Evolutionary conservation across 805 yeast genomes (phyloP).

Genomic region (Jamesozyma gamospora): DNA sequence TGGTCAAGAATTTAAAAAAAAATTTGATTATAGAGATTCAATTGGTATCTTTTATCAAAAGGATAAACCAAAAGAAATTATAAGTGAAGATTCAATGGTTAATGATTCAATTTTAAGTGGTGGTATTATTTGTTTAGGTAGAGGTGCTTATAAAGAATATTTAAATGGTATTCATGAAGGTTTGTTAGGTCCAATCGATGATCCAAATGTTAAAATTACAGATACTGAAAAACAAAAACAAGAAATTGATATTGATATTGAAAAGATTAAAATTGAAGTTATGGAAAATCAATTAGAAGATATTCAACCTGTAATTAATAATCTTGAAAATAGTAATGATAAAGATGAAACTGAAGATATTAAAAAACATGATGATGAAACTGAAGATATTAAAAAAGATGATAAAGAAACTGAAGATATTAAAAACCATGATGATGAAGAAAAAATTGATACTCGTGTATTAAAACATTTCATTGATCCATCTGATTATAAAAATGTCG

Average conservation of each 20-base stretch:
- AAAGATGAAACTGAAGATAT: conserved; percentile 7
- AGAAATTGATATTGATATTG: background rate
- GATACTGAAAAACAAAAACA: conserved; percentile 8
- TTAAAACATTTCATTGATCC: conserved; percentile 56
- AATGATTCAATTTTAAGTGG: conserved; percentile 46
- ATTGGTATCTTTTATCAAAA: conserved; percentile 48
- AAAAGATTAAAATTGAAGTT: background rate
- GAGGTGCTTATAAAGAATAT: conserved; percentile 95
- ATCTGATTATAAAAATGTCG: conserved; percentile 43
- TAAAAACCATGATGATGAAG: conserved; percentile 5
- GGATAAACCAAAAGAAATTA: conserved; percentile 20
- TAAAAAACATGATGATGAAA: conserved; percentile 5
- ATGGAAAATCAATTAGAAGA: conserved; percentile 2
- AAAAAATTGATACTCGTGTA: conserved; percentile 21
- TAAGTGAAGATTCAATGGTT: conserved; percentile 40
- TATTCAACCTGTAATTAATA: background rate
- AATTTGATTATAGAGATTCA: conserved; percentile 36
- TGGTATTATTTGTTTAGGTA: conserved; percentile 84
- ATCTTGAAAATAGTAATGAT: background rate
- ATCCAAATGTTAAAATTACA: conserved; percentile 27
- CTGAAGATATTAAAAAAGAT: conserved; percentile 2
- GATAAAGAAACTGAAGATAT: conserved; percentile 7
- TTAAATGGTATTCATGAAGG: conserved; percentile 90
- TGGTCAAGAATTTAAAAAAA: conserved; percentile 17
- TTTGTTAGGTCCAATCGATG: conserved; percentile 75